Conservation (phyloP, 306 rosid species). For the Dalbergia oliveri region DNA sequence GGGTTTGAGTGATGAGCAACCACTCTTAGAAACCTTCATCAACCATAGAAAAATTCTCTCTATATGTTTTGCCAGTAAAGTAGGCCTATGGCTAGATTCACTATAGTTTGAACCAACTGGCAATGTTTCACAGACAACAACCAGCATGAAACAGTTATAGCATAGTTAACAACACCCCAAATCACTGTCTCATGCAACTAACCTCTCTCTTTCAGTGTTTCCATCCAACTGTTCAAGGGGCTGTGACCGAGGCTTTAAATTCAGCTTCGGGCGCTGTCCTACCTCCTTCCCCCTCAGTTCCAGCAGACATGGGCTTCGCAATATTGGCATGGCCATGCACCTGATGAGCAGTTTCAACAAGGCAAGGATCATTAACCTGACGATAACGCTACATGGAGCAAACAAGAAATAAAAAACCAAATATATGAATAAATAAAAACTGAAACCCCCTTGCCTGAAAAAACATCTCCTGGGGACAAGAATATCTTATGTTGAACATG, state of each 20-base stretch:
- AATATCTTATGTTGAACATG: constrained; percentile 31
- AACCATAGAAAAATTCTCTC: neutral
- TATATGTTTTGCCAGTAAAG: constrained; percentile 7
- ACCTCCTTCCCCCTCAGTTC: constrained; percentile 70
- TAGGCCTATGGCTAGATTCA: neutral
- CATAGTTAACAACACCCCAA: constrained; percentile 29
- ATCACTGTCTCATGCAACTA: constrained; percentile 36
- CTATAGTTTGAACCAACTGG: constrained; percentile 29
- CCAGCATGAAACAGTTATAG: constrained; percentile 14
- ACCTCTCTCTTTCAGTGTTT: constrained; percentile 79
- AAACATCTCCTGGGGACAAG: neutral
- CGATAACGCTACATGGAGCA: constrained; percentile 56
- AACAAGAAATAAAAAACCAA: constrained; percentile 36
- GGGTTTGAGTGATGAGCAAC: neutral
- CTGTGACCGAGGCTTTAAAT: constrained; percentile 85
- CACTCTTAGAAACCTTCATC: neutral
- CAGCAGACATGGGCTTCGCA: constrained; percentile 63
- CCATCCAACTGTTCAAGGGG: constrained; percentile 68
- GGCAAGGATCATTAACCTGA: constrained; percentile 54
- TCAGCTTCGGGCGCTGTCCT: constrained; percentile 88
- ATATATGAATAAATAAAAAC: constrained; percentile 23
- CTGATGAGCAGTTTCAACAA: constrained; percentile 64
- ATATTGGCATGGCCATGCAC: constrained; percentile 56
- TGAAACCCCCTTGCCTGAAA: neutral
- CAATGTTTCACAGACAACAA: constrained; percentile 6